phyloP scores from a whole-genome alignment of 768 basidiomycete species.

The Neoboletus brunneissimus region DNA sequence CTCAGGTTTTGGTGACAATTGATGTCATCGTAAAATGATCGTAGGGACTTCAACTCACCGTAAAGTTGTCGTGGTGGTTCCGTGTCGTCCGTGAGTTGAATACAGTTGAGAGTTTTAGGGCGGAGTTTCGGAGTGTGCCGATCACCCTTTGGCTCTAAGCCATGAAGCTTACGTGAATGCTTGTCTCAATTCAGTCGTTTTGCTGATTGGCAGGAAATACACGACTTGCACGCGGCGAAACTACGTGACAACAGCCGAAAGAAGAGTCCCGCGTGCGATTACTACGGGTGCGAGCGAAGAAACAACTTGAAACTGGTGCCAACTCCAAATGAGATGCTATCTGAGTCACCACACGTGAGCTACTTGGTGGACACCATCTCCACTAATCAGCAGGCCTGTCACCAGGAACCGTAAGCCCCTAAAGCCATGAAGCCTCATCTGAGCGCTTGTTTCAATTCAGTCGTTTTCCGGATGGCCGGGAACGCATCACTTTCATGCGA shows the following conservation, averaged over 20 bases:
- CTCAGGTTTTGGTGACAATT: conserved; percentile 27
- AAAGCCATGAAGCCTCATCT: background rate
- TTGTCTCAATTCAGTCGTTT: background rate
- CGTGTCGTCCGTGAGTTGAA: background rate
- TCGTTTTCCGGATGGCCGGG: background rate
- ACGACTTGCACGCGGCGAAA: background rate
- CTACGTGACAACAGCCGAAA: background rate
- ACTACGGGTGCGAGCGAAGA: background rate
- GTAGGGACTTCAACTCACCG: conserved; percentile 7
- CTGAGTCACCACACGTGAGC: background rate
- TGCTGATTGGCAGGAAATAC: background rate
- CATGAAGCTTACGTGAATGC: background rate
- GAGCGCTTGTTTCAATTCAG: background rate
- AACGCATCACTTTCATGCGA: background rate
- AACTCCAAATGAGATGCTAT: background rate
- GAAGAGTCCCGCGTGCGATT: background rate
- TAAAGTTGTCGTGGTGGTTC: background rate
- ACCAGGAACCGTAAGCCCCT: background rate
- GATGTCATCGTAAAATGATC: conserved; percentile 18
- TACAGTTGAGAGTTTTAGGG: background rate
- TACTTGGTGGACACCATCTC: background rate
- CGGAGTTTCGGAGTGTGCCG: conserved; percentile 1
- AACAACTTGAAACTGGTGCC: background rate
- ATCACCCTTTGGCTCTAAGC: background rate
- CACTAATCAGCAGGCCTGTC: background rate